These are phyloP conservation scores for Microsporum audouinii DNA, from an alignment of 2,329 filamentous ascomycete species.

Conservation along the genomic window DNA sequence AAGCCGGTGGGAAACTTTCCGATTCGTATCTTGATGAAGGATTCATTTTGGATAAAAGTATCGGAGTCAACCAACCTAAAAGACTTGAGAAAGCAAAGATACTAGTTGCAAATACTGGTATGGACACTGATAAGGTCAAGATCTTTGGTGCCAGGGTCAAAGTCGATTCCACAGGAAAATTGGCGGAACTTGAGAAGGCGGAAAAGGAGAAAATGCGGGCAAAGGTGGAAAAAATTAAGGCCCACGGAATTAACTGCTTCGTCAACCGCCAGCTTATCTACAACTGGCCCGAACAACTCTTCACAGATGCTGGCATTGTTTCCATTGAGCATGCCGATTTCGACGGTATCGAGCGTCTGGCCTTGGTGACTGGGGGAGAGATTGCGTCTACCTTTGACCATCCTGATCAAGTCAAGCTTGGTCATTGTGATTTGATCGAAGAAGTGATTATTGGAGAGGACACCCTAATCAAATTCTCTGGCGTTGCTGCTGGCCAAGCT, in stretches of 20 bases:
- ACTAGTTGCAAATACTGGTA: conserved; percentile 90
- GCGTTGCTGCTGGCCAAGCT: conserved; percentile 82
- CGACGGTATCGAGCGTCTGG: conserved; percentile 89
- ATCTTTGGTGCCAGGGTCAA: conserved; percentile 97
- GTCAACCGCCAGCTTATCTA: conserved; percentile 99
- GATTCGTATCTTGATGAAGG: conserved; percentile 97
- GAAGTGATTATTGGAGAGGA: conserved; percentile 98
- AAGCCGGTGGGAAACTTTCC: conserved; percentile 90
- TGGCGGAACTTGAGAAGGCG: conserved; percentile 96
- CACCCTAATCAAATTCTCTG: conserved; percentile 93
- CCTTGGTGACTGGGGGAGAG: conserved; percentile 90
- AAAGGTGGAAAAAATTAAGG: conserved; percentile 98
- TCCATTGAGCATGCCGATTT: conserved; percentile 99
- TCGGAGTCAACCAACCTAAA: conserved; percentile 97
- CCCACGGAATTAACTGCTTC: conserved; percentile 98
- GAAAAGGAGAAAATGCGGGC: conserved; percentile 99
- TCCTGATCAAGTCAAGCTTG: conserved; percentile 91
- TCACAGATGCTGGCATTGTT: conserved; percentile 93
- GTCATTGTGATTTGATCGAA: conserved; percentile 89
- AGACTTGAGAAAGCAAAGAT: conserved; percentile 97
- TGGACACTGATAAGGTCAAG: conserved; percentile 99
- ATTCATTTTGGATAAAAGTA: conserved; percentile 98
- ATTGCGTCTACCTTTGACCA: conserved; percentile 97
- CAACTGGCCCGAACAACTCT: conserved; percentile 99
- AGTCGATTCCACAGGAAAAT: conserved; percentile 88